Evolutionary conservation across 108 stramenopile species (phyloP).

Genomic region (Nannochloropsis gaditana): DNA sequence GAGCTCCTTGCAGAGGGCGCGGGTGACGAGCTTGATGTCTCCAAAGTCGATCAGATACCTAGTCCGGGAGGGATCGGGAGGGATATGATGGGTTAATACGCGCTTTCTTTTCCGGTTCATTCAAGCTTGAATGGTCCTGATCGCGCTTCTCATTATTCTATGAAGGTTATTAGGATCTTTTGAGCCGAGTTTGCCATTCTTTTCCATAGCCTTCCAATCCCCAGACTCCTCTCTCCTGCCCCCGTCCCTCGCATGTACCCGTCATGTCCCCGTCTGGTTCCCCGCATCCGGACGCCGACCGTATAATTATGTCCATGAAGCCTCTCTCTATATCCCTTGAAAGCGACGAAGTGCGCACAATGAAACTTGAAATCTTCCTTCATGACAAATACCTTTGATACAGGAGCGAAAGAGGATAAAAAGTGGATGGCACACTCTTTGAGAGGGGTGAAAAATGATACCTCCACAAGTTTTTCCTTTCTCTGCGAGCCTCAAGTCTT

Average conservation of each 20-base stretch:
- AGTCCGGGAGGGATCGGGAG: constrained; percentile 57
- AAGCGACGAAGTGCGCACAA: constrained; percentile 92
- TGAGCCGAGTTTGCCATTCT: background rate
- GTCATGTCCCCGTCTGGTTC: constrained; percentile 28
- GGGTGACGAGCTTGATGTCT: constrained; percentile 66
- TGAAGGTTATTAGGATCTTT: background rate
- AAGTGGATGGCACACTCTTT: too few relatives aligned
- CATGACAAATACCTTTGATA: constrained; percentile 59
- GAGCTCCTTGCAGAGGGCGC: constrained; percentile 71
- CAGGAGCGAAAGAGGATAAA: too few relatives aligned
- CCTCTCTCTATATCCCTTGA: constrained; percentile 79
- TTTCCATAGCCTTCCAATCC: background rate
- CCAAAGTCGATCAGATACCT: constrained; percentile 91
- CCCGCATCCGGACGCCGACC: constrained; percentile 66
- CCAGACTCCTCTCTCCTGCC: background rate
- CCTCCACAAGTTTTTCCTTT: too few relatives aligned
- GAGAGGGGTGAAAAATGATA: too few relatives aligned
- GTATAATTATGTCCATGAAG: constrained; percentile 91
- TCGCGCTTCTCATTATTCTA: background rate
- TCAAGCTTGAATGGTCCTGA: background rate
- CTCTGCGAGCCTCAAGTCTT: too few relatives aligned
- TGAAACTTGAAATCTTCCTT: constrained; percentile 95
- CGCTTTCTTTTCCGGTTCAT: constrained; percentile 39
- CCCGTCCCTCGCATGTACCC: background rate
- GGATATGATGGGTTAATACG: background rate